Conservation (phyloP, 2,329 filamentous ascomycete genomes). For the Fusarium subglutinans region DNA sequence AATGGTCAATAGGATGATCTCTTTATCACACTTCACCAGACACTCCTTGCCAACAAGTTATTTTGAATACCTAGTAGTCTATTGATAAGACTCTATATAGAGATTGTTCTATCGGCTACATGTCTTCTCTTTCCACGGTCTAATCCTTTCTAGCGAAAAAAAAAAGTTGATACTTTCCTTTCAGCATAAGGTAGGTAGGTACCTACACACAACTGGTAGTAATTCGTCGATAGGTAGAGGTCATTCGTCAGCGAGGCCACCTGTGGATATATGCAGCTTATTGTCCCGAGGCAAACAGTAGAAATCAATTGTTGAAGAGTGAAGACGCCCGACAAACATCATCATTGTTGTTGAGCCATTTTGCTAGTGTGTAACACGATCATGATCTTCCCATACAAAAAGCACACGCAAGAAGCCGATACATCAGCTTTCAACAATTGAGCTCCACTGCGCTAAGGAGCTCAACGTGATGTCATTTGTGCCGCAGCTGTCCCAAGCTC, state of each 20-base stretch:
- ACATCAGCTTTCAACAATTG: not conserved
- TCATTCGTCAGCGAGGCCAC: not conserved
- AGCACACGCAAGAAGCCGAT: not conserved
- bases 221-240: not conserved
- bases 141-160: not conserved
- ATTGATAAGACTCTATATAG: not conserved
- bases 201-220: not conserved
- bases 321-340: not conserved
- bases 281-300: not conserved
- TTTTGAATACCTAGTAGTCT: not conserved
- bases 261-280: not conserved
- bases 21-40: not conserved
- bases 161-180: not conserved
- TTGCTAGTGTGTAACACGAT: not conserved
- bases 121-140: not conserved
- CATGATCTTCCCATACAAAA: not conserved
- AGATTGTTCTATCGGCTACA: not conserved
- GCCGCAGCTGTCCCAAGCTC: slow-evolving; percentile 13
- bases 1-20: not conserved
- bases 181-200: not conserved
- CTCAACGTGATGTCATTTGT: slow-evolving; percentile 40
- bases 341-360: not conserved
- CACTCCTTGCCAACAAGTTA: not conserved
- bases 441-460: slow-evolving; percentile 21
- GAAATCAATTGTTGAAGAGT: not conserved